A percentile compares a stretch with the other conserved stretches of the same genome.
Conservation (phyloP, 495 filamentous ascomycete genomes). For the Coniosporium apollinis region DNA sequence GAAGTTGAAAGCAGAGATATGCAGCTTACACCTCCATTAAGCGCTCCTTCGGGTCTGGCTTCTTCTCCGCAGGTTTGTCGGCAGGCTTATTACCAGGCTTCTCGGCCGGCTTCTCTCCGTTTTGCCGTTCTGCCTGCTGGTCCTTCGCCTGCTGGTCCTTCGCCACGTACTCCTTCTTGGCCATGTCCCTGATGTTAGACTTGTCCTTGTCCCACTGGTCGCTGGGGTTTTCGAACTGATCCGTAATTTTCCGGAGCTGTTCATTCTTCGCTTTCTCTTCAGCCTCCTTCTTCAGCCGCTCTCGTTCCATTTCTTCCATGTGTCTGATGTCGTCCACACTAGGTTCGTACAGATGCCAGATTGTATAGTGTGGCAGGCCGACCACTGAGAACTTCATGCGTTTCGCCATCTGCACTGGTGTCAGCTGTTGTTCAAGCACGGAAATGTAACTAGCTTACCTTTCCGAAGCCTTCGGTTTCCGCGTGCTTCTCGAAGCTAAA, state of each 20-base stretch:
- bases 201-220: conserved; percentile 67
- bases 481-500: conserved; percentile 99
- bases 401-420: conserved; percentile 68
- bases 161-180: conserved; percentile 39
- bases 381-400: conserved; percentile 94
- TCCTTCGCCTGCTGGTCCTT: conserved; percentile 23
- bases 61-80: background rate
- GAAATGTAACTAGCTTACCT: conserved; percentile 38
- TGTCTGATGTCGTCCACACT: conserved; percentile 92
- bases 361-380: conserved; percentile 92
- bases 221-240: conserved; percentile 38
- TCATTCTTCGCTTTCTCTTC: conserved; percentile 53
- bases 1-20: too few species aligned
- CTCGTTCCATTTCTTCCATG: conserved; percentile 90
- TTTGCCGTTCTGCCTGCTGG: background rate
- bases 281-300: conserved; percentile 50
- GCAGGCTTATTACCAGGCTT: background rate
- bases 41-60: background rate
- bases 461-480: conserved; percentile 96
- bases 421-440: conserved; percentile 3
- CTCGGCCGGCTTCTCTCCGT: background rate
- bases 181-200: conserved; percentile 50
- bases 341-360: conserved; percentile 99
- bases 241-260: conserved; percentile 49
- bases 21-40: too few species aligned